Percentiles rank a stretch among this genome's conserved stretches.
phyloP scores from a whole-genome alignment of 768 basidiomycete species.

The Boletus sp. region DNA sequence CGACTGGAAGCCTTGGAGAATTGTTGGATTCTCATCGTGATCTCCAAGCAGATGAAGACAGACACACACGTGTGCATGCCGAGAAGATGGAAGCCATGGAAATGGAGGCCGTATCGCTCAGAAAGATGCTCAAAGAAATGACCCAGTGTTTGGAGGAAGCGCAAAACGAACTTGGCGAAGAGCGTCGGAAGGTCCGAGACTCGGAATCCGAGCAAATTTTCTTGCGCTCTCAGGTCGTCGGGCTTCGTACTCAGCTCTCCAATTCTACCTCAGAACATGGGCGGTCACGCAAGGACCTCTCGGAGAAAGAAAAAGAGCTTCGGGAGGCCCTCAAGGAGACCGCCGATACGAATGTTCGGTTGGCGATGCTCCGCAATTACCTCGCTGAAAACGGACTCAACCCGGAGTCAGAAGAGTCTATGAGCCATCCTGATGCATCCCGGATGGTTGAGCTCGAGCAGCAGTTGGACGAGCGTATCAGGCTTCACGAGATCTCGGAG shows the following conservation, averaged over 20 bases:
- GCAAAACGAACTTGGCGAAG: conserved; percentile 62
- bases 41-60: conserved; percentile 80
- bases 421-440: conserved; percentile 33
- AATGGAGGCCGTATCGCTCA: conserved; percentile 69
- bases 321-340: conserved; percentile 62
- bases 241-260: conserved; percentile 71
- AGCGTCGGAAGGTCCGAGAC: conserved; percentile 62
- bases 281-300: conserved; percentile 65
- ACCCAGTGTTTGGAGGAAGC: conserved; percentile 68
- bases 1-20: conserved; percentile 83
- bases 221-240: conserved; percentile 71
- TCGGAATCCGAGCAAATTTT: conserved; percentile 61
- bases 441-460: conserved; percentile 76
- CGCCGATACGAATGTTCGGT: conserved; percentile 68
- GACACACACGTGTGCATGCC: conserved; percentile 66
- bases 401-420: conserved; percentile 65
- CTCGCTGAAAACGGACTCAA: conserved; percentile 85
- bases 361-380: conserved; percentile 80
- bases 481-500: conserved; percentile 71
- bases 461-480: conserved; percentile 69
- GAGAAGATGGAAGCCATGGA: conserved; percentile 85
- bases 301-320: conserved; percentile 62
- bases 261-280: conserved; percentile 67
- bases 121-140: conserved; percentile 78
- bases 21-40: conserved; percentile 86